Conservation (phyloP, 345 rosid species). For the Melaleuca quinquenervia region DNA sequence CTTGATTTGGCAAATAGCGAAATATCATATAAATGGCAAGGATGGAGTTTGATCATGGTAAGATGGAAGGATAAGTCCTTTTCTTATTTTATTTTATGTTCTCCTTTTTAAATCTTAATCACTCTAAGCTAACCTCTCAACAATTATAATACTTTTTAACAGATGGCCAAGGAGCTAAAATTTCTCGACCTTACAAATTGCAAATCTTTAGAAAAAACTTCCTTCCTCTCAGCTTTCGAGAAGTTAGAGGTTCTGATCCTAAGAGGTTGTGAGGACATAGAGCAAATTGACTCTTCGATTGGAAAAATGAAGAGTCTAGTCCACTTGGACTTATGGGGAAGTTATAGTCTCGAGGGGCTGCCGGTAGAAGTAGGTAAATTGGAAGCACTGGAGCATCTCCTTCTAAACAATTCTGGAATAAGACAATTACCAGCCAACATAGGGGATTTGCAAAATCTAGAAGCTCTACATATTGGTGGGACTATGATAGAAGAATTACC, state of each 20-base stretch:
- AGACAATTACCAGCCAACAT: too few relatives aligned
- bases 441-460: too few relatives aligned
- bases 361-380: neutral
- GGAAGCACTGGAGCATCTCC: too few relatives aligned
- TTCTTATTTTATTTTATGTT: neutral
- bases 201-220: neutral
- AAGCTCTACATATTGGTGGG: too few relatives aligned
- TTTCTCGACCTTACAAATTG: neutral
- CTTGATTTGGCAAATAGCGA: neutral
- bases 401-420: too few relatives aligned
- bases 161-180: neutral
- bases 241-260: neutral
- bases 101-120: neutral
- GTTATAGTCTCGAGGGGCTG: neutral
- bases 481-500: too few relatives aligned
- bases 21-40: neutral
- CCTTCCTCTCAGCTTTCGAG: neutral
- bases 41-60: neutral
- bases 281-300: neutral
- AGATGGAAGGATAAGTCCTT: neutral
- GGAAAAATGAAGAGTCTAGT: neutral
- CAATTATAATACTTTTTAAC: neutral
- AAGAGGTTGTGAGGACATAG: fast-evolving
- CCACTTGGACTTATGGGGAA: neutral
- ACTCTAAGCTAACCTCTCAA: neutral